Conservation (phyloP, 768 basidiomycete species). For the Naematelia encephala region DNA sequence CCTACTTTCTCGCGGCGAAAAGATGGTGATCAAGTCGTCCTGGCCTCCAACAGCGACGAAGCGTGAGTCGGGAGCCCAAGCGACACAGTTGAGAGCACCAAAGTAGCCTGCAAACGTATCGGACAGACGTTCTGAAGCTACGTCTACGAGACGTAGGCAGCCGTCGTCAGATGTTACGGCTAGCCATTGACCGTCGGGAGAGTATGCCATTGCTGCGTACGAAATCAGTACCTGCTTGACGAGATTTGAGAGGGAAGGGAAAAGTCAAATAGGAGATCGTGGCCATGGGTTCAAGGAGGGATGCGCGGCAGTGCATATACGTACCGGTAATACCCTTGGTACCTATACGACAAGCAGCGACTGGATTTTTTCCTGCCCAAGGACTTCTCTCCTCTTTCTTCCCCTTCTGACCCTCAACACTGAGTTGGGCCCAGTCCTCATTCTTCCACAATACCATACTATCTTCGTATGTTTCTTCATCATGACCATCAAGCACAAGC, state of each 20-base stretch:
- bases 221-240: neutral
- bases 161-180: constrained; percentile 92
- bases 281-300: neutral
- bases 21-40: constrained; percentile 91
- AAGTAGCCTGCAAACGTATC: constrained; percentile 96
- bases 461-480: constrained; percentile 14
- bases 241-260: neutral
- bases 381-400: constrained; percentile 27
- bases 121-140: constrained; percentile 81
- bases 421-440: constrained; percentile 29
- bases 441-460: constrained; percentile 48
- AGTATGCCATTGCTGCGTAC: constrained; percentile 84
- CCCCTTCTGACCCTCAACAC: constrained; percentile 6
- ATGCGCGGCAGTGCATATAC: neutral
- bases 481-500: neutral
- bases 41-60: constrained; percentile 94
- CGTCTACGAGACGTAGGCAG: constrained; percentile 82
- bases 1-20: constrained; percentile 89
- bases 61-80: constrained; percentile 93
- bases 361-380: constrained; percentile 50
- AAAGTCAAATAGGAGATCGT: neutral
- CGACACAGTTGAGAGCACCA: constrained; percentile 79
- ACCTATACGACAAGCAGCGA: constrained; percentile 41
- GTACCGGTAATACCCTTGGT: constrained; percentile 33
- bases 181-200: constrained; percentile 85